Percentiles rank a stretch among this genome's conserved stretches.
Evolutionary conservation across 1,139 yeast species (phyloP).

Genomic region (Pneumocystis canis): DNA sequence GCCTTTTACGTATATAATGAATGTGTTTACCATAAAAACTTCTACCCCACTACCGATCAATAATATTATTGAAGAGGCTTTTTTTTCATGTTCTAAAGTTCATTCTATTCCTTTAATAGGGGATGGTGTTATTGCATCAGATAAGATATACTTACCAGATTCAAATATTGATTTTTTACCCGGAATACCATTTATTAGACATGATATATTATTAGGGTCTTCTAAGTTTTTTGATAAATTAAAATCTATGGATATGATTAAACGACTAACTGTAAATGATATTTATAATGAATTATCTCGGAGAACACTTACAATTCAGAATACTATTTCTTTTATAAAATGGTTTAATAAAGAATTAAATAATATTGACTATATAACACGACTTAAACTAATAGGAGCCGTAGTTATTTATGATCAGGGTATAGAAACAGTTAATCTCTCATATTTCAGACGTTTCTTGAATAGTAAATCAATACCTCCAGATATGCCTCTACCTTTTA

Average conservation of each 20-base stretch:
- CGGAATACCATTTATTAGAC: constrained; percentile 22
- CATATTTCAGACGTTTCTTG: constrained; percentile 19
- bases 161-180: constrained; percentile 22
- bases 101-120: constrained; percentile 23
- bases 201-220: constrained; percentile 17
- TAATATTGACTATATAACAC: constrained; percentile 8
- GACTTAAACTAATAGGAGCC: constrained; percentile 13
- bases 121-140: constrained; percentile 23
- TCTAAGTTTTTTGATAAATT: constrained; percentile 22
- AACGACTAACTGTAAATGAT: constrained; percentile 19
- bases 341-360: constrained; percentile 13
- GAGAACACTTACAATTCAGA: constrained; percentile 17
- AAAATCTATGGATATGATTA: constrained; percentile 18
- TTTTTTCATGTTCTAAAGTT: constrained; percentile 12
- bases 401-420: constrained; percentile 16
- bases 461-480: constrained; percentile 19
- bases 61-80: constrained; percentile 7
- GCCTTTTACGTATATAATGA: not conserved
- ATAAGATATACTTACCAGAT: constrained; percentile 22
- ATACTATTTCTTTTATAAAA: constrained; percentile 14
- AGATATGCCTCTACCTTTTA: constrained; percentile 23
- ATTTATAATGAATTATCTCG: constrained; percentile 20
- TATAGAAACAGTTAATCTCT: constrained; percentile 17
- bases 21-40: constrained; percentile 6
- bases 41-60: constrained; percentile 7